Percentiles rank a stretch among this genome's conserved stretches.
Conservation (phyloP, 768 basidiomycete species). For the Lentinus brumalis region DNA sequence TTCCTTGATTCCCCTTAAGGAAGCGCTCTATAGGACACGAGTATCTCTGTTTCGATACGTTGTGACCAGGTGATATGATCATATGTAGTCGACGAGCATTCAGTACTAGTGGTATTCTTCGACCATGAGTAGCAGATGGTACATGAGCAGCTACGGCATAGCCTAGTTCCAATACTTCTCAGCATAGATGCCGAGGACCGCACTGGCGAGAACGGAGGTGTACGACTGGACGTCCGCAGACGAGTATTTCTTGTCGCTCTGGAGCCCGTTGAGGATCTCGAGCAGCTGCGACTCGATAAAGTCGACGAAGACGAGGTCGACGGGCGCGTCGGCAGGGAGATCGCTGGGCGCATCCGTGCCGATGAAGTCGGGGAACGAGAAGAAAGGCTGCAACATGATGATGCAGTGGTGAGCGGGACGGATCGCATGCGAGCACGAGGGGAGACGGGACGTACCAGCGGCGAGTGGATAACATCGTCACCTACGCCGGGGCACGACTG, state of each 20-base stretch:
- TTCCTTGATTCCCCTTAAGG: too few relatives aligned
- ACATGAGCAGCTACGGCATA: background rate
- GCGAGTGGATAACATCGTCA: constrained; percentile 68
- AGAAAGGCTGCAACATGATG: constrained; percentile 40
- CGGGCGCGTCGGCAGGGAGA: constrained; percentile 47
- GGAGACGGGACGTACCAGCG: constrained; percentile 36
- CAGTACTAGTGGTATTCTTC: background rate
- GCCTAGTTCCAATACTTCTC: constrained; percentile 37
- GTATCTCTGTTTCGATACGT: too few relatives aligned
- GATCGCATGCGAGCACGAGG: background rate
- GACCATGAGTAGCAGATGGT: too few relatives aligned
- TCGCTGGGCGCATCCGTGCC: constrained; percentile 50
- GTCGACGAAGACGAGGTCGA: constrained; percentile 78
- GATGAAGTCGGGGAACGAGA: constrained; percentile 57
- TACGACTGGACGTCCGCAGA: constrained; percentile 55
- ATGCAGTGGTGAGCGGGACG: background rate
- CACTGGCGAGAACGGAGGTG: constrained; percentile 50
- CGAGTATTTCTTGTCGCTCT: constrained; percentile 52
- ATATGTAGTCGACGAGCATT: too few relatives aligned
- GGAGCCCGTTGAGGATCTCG: constrained; percentile 55
- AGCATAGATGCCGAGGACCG: constrained; percentile 60
- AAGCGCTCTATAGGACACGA: too few relatives aligned
- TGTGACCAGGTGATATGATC: too few relatives aligned
- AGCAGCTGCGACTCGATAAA: constrained; percentile 62
- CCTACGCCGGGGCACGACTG: constrained; percentile 71